Evolutionary conservation across 2,329 filamentous ascomycete species (phyloP).

Genomic region (Pseudogymnoascus sp.): DNA sequence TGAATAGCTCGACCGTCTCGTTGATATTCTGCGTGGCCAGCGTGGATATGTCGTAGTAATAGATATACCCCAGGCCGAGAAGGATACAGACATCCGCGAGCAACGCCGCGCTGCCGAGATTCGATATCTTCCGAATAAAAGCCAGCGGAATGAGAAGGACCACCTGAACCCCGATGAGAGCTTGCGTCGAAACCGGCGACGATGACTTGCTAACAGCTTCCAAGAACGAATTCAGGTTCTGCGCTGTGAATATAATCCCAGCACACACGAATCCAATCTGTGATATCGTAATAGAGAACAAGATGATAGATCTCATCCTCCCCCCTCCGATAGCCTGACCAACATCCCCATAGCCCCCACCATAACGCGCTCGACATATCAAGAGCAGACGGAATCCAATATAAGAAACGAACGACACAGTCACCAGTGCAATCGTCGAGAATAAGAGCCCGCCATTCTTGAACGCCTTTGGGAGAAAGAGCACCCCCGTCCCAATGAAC

Average conservation of each 20-base stretch:
- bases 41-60: slow-evolving; percentile 88
- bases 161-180: slow-evolving; percentile 89
- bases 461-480: slow-evolving; percentile 87
- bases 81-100: slow-evolving; percentile 92
- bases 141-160: slow-evolving; percentile 90
- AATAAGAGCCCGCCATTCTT: slow-evolving; percentile 96
- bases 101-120: slow-evolving; percentile 88
- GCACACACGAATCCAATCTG: slow-evolving; percentile 91
- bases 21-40: slow-evolving; percentile 63
- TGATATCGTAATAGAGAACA: slow-evolving; percentile 85
- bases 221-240: slow-evolving; percentile 92
- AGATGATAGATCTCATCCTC: slow-evolving; percentile 79
- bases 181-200: slow-evolving; percentile 75
- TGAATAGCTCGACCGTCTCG: slow-evolving; percentile 83
- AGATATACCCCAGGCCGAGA: slow-evolving; percentile 82
- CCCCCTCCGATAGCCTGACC: slow-evolving; percentile 87
- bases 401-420: slow-evolving; percentile 79
- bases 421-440: slow-evolving; percentile 80
- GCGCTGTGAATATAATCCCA: slow-evolving; percentile 93
- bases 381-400: slow-evolving; percentile 96
- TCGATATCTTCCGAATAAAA: slow-evolving; percentile 89
- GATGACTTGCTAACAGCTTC: slow-evolving; percentile 79
- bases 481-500: slow-evolving; percentile 90
- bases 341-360: slow-evolving; percentile 96
- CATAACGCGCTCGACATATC: slow-evolving; percentile 71